Evolutionary conservation across 163 green algal species (phyloP).

Genomic region (Prototheca cutis): DNA sequence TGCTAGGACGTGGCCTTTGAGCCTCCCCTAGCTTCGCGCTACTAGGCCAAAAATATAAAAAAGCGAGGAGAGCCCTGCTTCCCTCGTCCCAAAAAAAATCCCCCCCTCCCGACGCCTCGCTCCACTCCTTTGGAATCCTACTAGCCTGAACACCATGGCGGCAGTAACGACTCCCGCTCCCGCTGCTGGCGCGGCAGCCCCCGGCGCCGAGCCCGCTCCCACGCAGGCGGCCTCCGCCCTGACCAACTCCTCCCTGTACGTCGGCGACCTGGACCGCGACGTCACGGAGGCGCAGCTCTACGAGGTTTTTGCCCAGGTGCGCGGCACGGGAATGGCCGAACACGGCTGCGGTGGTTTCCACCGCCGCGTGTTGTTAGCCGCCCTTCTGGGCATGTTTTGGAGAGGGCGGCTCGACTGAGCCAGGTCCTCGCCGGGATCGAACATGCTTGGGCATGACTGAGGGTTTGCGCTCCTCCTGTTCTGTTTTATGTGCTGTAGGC

Average conservation of each 20-base stretch:
- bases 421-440: too few species aligned
- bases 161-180: neutral
- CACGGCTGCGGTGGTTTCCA: too few species aligned
- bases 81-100: conserved; percentile 19
- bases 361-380: too few species aligned
- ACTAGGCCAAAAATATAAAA: conserved; percentile 7
- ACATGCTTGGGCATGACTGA: too few species aligned
- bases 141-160: neutral
- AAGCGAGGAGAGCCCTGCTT: neutral
- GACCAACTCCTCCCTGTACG: conserved; percentile 78
- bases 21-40: neutral
- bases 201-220: conserved; percentile 14
- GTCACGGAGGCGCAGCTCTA: conserved; percentile 91
- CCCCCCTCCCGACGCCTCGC: neutral
- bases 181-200: conserved; percentile 5
- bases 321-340: too few species aligned
- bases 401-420: too few species aligned
- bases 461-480: too few species aligned
- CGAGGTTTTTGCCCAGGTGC: conserved; percentile 86
- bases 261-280: conserved; percentile 91
- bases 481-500: too few species aligned
- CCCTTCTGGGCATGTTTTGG: too few species aligned
- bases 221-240: neutral
- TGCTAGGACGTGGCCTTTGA: neutral
- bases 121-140: too few species aligned